A percentile compares a stretch with the other conserved stretches of the same genome.
Evolutionary conservation across 495 filamentous ascomycete species (phyloP).

Genomic region (Neurospora sp.): DNA sequence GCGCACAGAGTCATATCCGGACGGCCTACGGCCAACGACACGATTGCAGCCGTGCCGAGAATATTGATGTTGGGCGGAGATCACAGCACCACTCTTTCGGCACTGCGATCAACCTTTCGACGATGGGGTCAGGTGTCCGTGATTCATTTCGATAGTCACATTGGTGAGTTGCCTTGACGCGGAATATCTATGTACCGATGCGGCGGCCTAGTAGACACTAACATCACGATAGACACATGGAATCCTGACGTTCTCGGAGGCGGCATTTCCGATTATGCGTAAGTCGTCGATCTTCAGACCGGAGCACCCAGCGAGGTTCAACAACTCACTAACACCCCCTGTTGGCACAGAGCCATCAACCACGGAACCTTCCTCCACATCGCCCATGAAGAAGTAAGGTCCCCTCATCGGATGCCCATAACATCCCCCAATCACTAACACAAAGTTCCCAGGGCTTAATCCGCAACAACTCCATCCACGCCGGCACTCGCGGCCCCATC

Average conservation of each 20-base stretch:
- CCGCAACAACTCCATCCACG: slow-evolving; percentile 75
- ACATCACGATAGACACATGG: slow-evolving; percentile 54
- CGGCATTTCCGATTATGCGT: slow-evolving; percentile 34
- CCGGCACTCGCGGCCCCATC: slow-evolving; percentile 72
- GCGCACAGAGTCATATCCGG: slow-evolving; percentile 36
- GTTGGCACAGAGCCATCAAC: slow-evolving; percentile 51
- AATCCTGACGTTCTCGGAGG: slow-evolving; percentile 47
- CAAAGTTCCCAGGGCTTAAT: slow-evolving; percentile 54
- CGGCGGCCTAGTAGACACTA: background rate
- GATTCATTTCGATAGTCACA: slow-evolving; percentile 64
- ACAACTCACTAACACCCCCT: background rate
- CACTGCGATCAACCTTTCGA: slow-evolving; percentile 53
- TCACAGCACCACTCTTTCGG: slow-evolving; percentile 51
- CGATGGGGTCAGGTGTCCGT: slow-evolving; percentile 59
- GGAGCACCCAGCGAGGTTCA: background rate
- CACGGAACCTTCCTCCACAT: slow-evolving; percentile 62
- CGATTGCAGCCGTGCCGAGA: slow-evolving; percentile 26
- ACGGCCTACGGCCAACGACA: slow-evolving; percentile 22
- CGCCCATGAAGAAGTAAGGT: slow-evolving; percentile 31
- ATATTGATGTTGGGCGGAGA: slow-evolving; percentile 64
- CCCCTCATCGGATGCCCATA: slow-evolving; percentile 30
- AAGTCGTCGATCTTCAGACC: slow-evolving; percentile 5
- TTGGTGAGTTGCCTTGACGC: slow-evolving; percentile 25
- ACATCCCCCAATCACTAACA: slow-evolving; percentile 18
- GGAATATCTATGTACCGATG: background rate